phyloP scores from a whole-genome alignment of 192 early-diverging fungal genomes.

The Podila epicladia region DNA sequence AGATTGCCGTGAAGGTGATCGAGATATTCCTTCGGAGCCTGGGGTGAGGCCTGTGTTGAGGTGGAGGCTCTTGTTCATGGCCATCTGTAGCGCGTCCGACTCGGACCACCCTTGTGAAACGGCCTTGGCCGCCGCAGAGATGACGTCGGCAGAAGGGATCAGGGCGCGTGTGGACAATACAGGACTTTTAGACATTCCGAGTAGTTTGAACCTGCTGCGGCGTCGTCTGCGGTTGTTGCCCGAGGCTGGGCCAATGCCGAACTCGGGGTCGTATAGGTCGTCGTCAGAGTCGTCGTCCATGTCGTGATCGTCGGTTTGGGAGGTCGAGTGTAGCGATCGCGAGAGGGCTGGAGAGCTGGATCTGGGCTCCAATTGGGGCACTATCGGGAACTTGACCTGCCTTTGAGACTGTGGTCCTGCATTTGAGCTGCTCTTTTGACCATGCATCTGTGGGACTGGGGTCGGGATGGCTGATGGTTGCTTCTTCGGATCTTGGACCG shows the following conservation, averaged over 20 bases:
- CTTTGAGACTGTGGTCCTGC: too few species aligned
- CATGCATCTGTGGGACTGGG: too few species aligned
- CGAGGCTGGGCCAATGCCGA: conserved; percentile 17
- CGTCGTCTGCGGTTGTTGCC: background rate
- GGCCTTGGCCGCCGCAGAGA: conserved; percentile 15
- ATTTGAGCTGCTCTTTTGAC: too few species aligned
- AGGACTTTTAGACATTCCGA: background rate
- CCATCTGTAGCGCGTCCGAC: conserved; percentile 11
- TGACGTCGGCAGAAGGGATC: conserved; percentile 13
- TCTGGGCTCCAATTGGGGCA: background rate
- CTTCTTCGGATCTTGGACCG: too few species aligned
- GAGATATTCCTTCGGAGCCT: too few species aligned
- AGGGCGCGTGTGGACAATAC: background rate
- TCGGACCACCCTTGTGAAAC: conserved; percentile 24
- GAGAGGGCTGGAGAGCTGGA: background rate
- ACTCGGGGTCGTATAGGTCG: conserved; percentile 41
- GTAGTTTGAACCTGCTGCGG: background rate
- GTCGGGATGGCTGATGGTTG: too few species aligned
- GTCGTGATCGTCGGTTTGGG: background rate
- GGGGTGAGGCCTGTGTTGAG: too few species aligned
- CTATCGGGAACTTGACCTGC: too few species aligned
- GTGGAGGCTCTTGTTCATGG: background rate
- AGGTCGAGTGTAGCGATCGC: background rate
- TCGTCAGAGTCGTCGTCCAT: conserved; percentile 20
- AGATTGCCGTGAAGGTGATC: too few species aligned